Conservation (phyloP, 2,329 filamentous ascomycete species). For the Davidsoniella australis region DNA sequence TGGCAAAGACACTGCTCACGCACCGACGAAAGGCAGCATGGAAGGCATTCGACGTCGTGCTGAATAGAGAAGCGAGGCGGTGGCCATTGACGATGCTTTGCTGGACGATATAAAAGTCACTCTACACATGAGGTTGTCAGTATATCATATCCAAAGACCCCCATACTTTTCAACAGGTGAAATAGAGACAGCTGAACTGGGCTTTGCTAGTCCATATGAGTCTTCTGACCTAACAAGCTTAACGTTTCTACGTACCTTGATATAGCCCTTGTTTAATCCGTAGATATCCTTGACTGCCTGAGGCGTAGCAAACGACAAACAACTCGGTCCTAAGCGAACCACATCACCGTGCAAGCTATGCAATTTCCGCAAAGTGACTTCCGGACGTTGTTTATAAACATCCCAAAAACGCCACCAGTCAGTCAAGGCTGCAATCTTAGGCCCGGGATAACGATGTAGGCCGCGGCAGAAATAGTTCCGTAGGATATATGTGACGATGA, state of each 20-base stretch:
- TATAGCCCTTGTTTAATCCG: slow-evolving; percentile 63
- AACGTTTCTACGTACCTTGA: slow-evolving; percentile 22
- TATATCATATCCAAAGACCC: neutral
- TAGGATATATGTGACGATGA: too few relatives aligned
- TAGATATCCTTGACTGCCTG: slow-evolving; percentile 61
- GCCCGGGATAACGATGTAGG: slow-evolving; percentile 56
- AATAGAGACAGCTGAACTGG: neutral
- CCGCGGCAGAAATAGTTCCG: slow-evolving; percentile 29
- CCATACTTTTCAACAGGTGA: neutral
- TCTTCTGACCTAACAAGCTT: slow-evolving; percentile 26
- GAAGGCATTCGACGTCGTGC: slow-evolving; percentile 56
- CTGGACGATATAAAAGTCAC: slow-evolving; percentile 67
- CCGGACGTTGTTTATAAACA: slow-evolving; percentile 45
- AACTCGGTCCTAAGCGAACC: slow-evolving; percentile 59
- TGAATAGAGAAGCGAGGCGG: slow-evolving; percentile 56
- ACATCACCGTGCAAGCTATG: slow-evolving; percentile 58
- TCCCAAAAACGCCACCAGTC: slow-evolving; percentile 63
- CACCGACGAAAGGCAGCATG: slow-evolving; percentile 59
- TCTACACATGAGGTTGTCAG: slow-evolving; percentile 26
- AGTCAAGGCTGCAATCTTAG: slow-evolving; percentile 41
- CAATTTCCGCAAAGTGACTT: slow-evolving; percentile 49
- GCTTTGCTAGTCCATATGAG: too few relatives aligned
- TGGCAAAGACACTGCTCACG: slow-evolving; percentile 61
- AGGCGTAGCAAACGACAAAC: slow-evolving; percentile 56
- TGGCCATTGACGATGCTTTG: slow-evolving; percentile 53